Evolutionary conservation across 2,329 filamentous ascomycete genomes (phyloP).

Genomic region (Fusarium albidum): DNA sequence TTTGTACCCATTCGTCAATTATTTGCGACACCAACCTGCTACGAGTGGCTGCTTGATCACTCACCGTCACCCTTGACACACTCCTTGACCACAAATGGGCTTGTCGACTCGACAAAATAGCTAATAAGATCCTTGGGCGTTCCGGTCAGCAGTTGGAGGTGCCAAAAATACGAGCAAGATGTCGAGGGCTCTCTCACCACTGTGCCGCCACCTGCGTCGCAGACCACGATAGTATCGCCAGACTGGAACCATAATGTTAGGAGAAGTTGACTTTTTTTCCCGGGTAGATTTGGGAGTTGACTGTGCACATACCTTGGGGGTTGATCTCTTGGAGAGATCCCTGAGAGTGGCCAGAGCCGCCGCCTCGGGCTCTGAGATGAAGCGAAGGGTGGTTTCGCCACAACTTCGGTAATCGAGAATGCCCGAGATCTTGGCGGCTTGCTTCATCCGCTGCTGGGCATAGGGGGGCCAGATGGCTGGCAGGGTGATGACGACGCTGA

Average conservation of each 20-base stretch:
- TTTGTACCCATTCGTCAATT: neutral
- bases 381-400: constrained; percentile 43
- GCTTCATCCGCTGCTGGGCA: constrained; percentile 46
- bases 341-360: constrained; percentile 50
- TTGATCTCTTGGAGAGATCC: constrained; percentile 35
- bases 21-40: rapidly evolving
- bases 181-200: too few species aligned
- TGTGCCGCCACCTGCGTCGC: constrained; percentile 49
- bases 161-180: rapidly evolving
- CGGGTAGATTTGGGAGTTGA: rapidly evolving
- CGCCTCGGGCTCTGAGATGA: constrained; percentile 56
- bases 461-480: constrained; percentile 56
- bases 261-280: neutral
- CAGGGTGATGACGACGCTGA: constrained; percentile 51
- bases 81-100: constrained; percentile 46
- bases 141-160: rapidly evolving
- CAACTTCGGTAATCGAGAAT: constrained; percentile 41
- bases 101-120: constrained; percentile 39
- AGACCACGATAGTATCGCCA: constrained; percentile 43
- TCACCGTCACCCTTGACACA: constrained; percentile 48
- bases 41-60: neutral
- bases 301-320: constrained; percentile 29
- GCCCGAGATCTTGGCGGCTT: constrained; percentile 45
- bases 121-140: constrained; percentile 49
- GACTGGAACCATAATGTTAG: neutral